A percentile compares a stretch with the other conserved stretches of the same genome.
These are phyloP conservation scores for Blastobotrys peoriensis DNA, from an alignment of 805 yeast genomes.

Conservation along the genomic window DNA sequence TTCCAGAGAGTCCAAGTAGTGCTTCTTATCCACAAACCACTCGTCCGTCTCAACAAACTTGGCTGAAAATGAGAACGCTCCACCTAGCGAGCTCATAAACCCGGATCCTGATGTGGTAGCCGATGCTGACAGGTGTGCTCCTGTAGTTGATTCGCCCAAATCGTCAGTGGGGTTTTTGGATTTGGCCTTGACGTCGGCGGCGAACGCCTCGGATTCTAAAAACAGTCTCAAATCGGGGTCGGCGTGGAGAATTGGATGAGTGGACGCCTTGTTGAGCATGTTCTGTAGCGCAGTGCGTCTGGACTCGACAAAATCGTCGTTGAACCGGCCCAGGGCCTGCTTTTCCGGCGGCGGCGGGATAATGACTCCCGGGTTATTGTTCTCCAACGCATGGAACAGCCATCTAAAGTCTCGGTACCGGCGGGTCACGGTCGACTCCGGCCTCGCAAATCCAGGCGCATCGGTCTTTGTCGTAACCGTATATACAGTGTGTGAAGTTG, in stretches of 20 bases:
- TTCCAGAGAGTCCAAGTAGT: slow-evolving; percentile 66
- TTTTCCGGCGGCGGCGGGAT: slow-evolving; percentile 97
- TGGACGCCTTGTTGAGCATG: slow-evolving; percentile 73
- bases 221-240: slow-evolving; percentile 79
- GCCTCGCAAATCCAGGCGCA: slow-evolving; percentile 32
- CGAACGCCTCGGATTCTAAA: slow-evolving; percentile 65
- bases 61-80: slow-evolving; percentile 57
- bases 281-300: slow-evolving; percentile 78
- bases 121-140: slow-evolving; percentile 4
- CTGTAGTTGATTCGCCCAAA: slow-evolving; percentile 16
- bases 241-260: slow-evolving; percentile 47
- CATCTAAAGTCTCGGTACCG: slow-evolving; percentile 91
- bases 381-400: slow-evolving; percentile 83
- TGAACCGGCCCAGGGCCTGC: slow-evolving; percentile 87
- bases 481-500: slow-evolving; percentile 85
- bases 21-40: slow-evolving; percentile 64
- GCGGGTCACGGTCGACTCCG: slow-evolving; percentile 60
- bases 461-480: slow-evolving; percentile 60
- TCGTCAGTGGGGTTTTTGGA: slow-evolving; percentile 27
- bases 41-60: slow-evolving; percentile 74
- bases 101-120: slow-evolving; percentile 39
- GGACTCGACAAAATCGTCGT: slow-evolving; percentile 81
- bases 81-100: slow-evolving; percentile 61
- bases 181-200: slow-evolving; percentile 56
- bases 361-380: slow-evolving; percentile 81